Percentiles rank a stretch among this genome's conserved stretches.
Evolutionary conservation across 106 monocot genomes (phyloP).

Genomic region (Chionographis japonica): DNA sequence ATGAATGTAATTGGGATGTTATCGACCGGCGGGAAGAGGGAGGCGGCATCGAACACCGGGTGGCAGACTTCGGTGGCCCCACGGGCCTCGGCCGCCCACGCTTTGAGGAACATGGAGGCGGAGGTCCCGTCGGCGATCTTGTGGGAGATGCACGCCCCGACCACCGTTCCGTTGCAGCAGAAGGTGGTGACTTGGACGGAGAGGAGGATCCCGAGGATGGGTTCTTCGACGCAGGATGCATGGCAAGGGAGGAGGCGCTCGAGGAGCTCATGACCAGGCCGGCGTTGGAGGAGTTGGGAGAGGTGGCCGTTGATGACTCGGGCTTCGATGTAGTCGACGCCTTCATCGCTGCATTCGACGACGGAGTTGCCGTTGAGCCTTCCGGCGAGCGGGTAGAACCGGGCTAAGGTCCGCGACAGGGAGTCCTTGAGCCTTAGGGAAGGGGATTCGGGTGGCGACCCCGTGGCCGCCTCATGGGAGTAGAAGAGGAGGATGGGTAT

Average conservation of each 20-base stretch:
- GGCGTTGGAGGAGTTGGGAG: background rate
- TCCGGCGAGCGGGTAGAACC: background rate
- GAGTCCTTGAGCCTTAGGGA: background rate
- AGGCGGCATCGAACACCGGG: background rate
- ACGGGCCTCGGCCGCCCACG: background rate
- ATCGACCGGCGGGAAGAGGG: background rate
- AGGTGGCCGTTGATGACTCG: background rate
- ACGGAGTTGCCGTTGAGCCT: background rate
- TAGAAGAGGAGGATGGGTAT: slow-evolving; percentile 13
- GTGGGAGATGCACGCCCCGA: slow-evolving; percentile 1
- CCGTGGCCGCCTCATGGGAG: background rate
- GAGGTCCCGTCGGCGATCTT: slow-evolving; percentile 10
- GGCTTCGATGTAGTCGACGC: slow-evolving; percentile 3
- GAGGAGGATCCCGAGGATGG: background rate
- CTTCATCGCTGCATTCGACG: background rate
- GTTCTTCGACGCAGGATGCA: background rate
- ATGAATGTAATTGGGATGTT: too few relatives aligned
- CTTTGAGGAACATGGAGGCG: background rate
- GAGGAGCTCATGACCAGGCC: too few relatives aligned
- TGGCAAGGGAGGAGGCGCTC: background rate
- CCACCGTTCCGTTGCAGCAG: background rate
- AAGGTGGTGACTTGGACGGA: background rate
- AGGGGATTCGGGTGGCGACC: background rate
- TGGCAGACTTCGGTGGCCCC: too few relatives aligned
- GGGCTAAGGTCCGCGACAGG: background rate